These are phyloP conservation scores for Haplosporangium sp. DNA, from an alignment of 371 early-diverging fungal species.

Conservation along the genomic window DNA sequence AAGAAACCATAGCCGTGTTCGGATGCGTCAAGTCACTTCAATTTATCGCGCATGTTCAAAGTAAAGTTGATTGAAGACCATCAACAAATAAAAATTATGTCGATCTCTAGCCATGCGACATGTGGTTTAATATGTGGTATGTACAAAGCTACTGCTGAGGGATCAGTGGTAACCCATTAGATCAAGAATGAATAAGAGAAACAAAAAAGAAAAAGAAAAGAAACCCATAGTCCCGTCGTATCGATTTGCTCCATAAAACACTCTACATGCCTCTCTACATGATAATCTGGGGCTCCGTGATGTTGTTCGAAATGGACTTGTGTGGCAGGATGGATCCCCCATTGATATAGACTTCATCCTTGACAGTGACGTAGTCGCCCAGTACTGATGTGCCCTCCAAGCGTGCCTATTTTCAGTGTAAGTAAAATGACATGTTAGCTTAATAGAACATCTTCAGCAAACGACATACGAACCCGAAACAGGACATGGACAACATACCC, in stretches of 20 bases:
- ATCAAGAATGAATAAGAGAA: no score
- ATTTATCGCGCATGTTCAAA: neutral
- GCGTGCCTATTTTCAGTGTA: constrained; percentile 64
- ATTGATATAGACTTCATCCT: constrained; percentile 94
- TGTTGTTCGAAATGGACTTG: constrained; percentile 86
- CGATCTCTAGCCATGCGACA: no score
- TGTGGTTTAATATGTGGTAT: no score
- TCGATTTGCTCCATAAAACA: no score
- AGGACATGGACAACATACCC: constrained; percentile 60
- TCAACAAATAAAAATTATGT: no score
- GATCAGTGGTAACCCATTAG: no score
- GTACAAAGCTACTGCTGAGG: no score
- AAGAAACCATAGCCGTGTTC: neutral
- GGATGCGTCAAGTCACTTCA: neutral
- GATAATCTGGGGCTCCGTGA: constrained; percentile 94
- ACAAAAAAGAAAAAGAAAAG: no score
- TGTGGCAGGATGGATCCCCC: constrained; percentile 95
- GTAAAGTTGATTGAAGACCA: no score
- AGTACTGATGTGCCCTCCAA: constrained; percentile 93
- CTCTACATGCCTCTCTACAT: constrained; percentile 68
- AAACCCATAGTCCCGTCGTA: no score
- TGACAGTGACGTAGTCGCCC: constrained; percentile 94
- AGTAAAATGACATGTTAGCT: neutral
- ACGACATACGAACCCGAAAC: neutral
- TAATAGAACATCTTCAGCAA: neutral